Evolutionary conservation across 2,329 filamentous ascomycete genomes (phyloP).

Genomic region (Orbilia ellipsospora): DNA sequence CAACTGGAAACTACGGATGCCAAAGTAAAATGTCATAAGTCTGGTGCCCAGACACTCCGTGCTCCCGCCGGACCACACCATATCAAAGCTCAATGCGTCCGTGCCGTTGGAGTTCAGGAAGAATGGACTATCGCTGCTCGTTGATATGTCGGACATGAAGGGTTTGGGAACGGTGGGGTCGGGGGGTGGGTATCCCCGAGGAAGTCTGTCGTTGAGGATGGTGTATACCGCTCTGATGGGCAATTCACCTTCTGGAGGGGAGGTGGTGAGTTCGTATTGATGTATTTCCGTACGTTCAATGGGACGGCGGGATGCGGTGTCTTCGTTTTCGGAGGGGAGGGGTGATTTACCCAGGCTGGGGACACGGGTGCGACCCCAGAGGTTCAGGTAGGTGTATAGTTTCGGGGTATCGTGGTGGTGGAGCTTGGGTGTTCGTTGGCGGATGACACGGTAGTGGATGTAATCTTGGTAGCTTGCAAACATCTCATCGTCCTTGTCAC

Average conservation of each 20-base stretch:
- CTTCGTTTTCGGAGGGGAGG: constrained; percentile 11
- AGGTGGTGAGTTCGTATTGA: constrained; percentile 51
- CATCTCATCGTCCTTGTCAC: constrained; percentile 54
- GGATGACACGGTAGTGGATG: constrained; percentile 44
- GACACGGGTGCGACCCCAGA: constrained; percentile 38
- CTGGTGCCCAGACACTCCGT: constrained; percentile 45
- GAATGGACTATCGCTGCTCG: constrained; percentile 41
- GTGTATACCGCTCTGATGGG: constrained; percentile 46
- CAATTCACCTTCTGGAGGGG: constrained; percentile 22
- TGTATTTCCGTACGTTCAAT: constrained; percentile 52
- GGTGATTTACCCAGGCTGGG: constrained; percentile 12
- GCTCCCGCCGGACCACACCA: constrained; percentile 52
- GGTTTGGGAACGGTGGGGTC: constrained; percentile 41
- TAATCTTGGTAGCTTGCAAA: constrained; percentile 39
- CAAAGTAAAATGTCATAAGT: constrained; percentile 51
- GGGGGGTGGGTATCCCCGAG: constrained; percentile 19
- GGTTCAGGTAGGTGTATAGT: constrained; percentile 41
- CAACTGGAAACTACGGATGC: constrained; percentile 51
- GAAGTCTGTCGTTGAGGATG: constrained; percentile 28
- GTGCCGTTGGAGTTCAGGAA: constrained; percentile 54
- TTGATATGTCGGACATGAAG: constrained; percentile 36
- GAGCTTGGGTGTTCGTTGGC: constrained; percentile 44
- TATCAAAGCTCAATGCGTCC: constrained; percentile 48
- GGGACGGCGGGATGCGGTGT: constrained; percentile 33
- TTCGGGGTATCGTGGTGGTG: constrained; percentile 46